Base-by-base conservation (phyloP, 352 stramenopile genomes). In the Pythium insidiosum region DNA sequence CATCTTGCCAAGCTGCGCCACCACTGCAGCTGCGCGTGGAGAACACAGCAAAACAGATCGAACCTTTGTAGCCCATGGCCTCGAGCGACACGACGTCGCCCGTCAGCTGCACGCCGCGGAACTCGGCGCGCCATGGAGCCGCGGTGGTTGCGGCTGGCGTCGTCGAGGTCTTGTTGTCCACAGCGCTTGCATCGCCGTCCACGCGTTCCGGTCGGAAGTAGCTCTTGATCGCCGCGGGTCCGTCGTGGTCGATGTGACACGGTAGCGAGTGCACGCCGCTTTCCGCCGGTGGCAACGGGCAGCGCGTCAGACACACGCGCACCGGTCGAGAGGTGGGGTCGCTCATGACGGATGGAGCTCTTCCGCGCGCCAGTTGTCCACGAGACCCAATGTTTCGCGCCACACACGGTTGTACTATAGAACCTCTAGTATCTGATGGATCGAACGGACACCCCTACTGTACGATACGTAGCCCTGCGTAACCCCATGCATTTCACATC, bases 231-330 rank as follows among this genome's bases (percentile, higher is more conserved):
- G 69, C 38, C 3, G 80, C 80, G 6, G 55, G 39, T 2, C 80
- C 80, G 50, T 88, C 59, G 45, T 72, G 68, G 44, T 87, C 63
- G 37, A 92, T 79, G 30, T 69, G 70, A 31, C 80, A 92, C 15
- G 80, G 80, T 37, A 92, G 54, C 22, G 74, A 83, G 55, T 92
- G 80, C 48, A 92, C 68, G 22, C 50, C 59, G 38, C 73, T 43
- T 29, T 84, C 71, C 1, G 66, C 33, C 6, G 73, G 48, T 15
- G 68, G 66, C 42, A 92, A 54, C 23, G 80, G 80, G 26, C 76
- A 92, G 37, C 80, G 72, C 59, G 77, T 88, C 38, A 86, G 58
- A 56, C 76, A 89, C 33, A 89, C 68, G 29, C 58, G 57, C 51
- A 60, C 42, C 15, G 54, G 54, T 3, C 54, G 46, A 22, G 28